A percentile compares a stretch with the other conserved stretches of the same genome.
These are phyloP conservation scores for Vicia villosa DNA, from an alignment of 306 rosid genomes.

Conservation along the genomic window DNA sequence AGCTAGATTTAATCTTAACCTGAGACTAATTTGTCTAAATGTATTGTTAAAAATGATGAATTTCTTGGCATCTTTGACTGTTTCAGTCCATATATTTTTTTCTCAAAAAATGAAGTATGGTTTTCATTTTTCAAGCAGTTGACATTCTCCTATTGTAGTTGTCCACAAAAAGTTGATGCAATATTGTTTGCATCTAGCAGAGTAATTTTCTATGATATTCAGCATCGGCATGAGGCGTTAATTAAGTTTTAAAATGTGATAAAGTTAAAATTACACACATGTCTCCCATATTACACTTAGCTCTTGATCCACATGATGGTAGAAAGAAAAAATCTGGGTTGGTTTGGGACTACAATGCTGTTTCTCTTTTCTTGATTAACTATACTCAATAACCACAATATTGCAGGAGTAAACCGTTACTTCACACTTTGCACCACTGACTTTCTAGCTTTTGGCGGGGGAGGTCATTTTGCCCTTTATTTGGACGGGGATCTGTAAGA, in stretches of 20 bases:
- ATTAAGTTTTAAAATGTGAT: constrained; percentile 10
- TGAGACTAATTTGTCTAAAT: neutral
- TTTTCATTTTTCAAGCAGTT: constrained; percentile 14
- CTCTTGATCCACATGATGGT: constrained; percentile 18
- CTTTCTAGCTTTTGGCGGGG: constrained; percentile 86
- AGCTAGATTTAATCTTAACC: neutral
- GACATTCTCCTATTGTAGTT: neutral
- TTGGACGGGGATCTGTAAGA: constrained; percentile 92
- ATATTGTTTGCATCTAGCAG: neutral
- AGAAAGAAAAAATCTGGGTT: constrained; percentile 9
- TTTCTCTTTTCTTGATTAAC: constrained; percentile 19
- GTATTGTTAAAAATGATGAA: neutral
- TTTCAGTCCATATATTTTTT: neutral
- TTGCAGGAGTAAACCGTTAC: constrained; percentile 86
- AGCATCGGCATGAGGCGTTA: constrained; percentile 16
- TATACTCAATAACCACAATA: constrained; percentile 29
- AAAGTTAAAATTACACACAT: constrained; percentile 10
- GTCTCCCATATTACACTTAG: constrained; percentile 2
- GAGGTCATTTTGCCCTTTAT: constrained; percentile 85
- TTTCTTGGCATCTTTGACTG: neutral
- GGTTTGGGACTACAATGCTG: constrained; percentile 28
- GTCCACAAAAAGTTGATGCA: neutral
- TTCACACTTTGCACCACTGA: constrained; percentile 78
- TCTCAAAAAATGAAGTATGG: neutral
- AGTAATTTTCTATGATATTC: constrained; percentile 14